A percentile compares a stretch with the other conserved stretches of the same genome.
These are phyloP conservation scores for Cetraspora pellucida DNA, from an alignment of 192 early-diverging fungal species.

Conservation along the genomic window DNA sequence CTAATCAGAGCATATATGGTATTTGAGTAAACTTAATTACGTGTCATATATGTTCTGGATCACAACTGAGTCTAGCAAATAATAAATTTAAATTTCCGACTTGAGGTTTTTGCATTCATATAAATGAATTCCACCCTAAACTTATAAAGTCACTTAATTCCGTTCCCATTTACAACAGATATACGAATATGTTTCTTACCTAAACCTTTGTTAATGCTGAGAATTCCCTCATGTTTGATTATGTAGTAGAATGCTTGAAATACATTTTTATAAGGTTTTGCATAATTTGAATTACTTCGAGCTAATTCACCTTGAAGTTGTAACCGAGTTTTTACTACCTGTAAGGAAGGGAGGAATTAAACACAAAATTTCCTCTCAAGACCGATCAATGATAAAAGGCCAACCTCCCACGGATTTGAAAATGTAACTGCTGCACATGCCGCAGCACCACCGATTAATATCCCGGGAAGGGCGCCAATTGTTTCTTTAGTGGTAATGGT, in stretches of 20 bases:
- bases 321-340: conserved; percentile 92
- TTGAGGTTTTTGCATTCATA: too few species aligned
- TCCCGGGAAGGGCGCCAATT: conserved; percentile 52
- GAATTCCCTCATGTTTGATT: conserved; percentile 77
- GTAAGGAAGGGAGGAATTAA: conserved; percentile 19
- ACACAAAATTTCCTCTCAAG: neutral
- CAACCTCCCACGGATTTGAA: conserved; percentile 93
- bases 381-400: conserved; percentile 18
- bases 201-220: conserved; percentile 86
- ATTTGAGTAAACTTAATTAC: too few species aligned
- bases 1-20: too few species aligned
- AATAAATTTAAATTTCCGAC: too few species aligned
- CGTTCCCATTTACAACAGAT: too few species aligned
- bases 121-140: too few species aligned
- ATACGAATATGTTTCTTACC: too few species aligned
- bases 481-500: conserved; percentile 11
- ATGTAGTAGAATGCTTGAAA: conserved; percentile 78
- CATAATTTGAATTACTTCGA: conserved; percentile 47
- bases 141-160: too few species aligned
- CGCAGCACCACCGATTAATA: conserved; percentile 79
- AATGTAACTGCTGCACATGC: conserved; percentile 92
- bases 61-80: too few species aligned
- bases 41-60: too few species aligned
- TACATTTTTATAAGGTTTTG: conserved; percentile 73
- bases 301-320: conserved; percentile 92